These are phyloP conservation scores for Colletotrichum sansevieriae DNA, from an alignment of 2,329 filamentous ascomycete genomes.

Conservation along the genomic window DNA sequence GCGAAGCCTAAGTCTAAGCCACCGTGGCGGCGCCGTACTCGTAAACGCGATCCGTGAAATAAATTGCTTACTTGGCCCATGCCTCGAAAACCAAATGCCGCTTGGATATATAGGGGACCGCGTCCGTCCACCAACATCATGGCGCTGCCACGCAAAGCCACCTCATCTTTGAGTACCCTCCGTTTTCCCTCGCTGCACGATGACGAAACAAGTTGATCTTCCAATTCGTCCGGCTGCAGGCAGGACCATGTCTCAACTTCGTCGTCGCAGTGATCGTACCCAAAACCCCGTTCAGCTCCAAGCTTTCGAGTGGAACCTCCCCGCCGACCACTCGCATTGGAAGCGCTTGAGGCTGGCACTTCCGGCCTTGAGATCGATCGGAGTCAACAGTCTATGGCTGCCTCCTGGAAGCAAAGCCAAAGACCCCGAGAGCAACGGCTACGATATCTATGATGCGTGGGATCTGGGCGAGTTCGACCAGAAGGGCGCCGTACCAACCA, in stretches of 20 bases:
- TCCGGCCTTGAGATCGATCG: constrained; percentile 22
- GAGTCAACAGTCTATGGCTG: constrained; percentile 33
- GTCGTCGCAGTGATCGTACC: constrained; percentile 13
- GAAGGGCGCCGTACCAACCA: constrained; percentile 36
- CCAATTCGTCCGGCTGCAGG: constrained; percentile 13
- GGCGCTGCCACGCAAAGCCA: background rate
- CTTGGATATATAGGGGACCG: constrained; percentile 29
- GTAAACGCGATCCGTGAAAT: constrained; percentile 7
- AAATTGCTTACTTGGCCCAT: background rate
- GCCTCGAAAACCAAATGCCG: constrained; percentile 1
- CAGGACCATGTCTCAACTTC: constrained; percentile 22
- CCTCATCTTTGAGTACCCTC: background rate
- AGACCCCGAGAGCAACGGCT: constrained; percentile 37
- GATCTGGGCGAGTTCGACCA: constrained; percentile 39
- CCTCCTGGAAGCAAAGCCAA: constrained; percentile 39
- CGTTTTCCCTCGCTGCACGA: background rate
- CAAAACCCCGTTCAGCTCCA: constrained; percentile 37
- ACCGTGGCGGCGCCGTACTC: constrained; percentile 21
- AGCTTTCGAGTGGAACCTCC: constrained; percentile 38
- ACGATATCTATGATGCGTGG: constrained; percentile 40
- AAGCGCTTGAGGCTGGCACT: constrained; percentile 10
- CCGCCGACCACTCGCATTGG: constrained; percentile 36
- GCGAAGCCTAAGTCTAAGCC: constrained; percentile 20
- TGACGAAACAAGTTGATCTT: constrained; percentile 19
- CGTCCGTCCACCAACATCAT: constrained; percentile 12